These are phyloP conservation scores for Rhododendron kiyosumense DNA, from an alignment of 148 eudicot genomes.

Conservation along the genomic window DNA sequence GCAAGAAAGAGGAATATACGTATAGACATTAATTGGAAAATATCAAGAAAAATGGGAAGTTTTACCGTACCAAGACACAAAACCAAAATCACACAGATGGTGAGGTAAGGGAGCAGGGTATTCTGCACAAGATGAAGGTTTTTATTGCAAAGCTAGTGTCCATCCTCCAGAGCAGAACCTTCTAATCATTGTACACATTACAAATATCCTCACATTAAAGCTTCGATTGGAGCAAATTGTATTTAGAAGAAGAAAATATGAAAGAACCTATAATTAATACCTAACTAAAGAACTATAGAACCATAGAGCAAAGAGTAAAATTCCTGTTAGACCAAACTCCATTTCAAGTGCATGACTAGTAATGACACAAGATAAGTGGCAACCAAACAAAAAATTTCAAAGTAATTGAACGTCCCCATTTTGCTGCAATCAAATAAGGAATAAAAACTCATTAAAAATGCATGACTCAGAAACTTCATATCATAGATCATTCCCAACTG, in stretches of 20 bases:
- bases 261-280: neutral
- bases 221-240: neutral
- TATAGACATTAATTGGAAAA: neutral
- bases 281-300: neutral
- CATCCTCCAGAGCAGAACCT: neutral
- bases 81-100: neutral
- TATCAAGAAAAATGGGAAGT: neutral
- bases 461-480: neutral
- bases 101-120: neutral
- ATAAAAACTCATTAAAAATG: neutral
- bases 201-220: neutral
- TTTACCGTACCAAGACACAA: neutral
- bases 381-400: neutral
- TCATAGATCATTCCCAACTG: neutral
- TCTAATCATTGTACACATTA: neutral
- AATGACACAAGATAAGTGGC: neutral
- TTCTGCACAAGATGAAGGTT: neutral
- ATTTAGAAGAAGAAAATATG: neutral
- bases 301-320: neutral
- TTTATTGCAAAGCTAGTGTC: neutral
- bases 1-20: neutral
- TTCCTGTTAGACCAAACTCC: neutral
- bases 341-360: neutral
- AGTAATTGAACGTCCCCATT: neutral
- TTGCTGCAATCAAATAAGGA: neutral